A percentile compares a stretch with the other conserved stretches of the same genome.
phyloP scores from a whole-genome alignment of 257 asterid species.

The Lavandula angustifolia region DNA sequence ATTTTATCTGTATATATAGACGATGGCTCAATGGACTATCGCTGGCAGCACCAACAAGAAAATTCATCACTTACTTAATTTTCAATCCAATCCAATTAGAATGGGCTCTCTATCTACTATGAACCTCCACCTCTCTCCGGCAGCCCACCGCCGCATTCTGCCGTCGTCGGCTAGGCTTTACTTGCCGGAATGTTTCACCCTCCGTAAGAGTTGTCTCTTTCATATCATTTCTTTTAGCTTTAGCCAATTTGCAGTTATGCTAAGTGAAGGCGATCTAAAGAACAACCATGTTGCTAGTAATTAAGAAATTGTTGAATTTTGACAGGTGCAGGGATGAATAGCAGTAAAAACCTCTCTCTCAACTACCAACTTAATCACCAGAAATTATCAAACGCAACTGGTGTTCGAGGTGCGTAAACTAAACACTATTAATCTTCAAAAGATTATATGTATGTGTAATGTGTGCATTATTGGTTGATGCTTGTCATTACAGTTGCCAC shows the following conservation, averaged over 20 bases:
- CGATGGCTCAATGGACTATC: no score
- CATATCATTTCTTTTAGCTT: no score
- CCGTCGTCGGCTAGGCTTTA: background rate
- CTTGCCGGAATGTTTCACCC: background rate
- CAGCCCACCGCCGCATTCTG: background rate
- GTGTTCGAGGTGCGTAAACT: background rate
- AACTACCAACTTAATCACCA: slow-evolving; percentile 1
- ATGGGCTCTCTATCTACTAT: slow-evolving; percentile 19
- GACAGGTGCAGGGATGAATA: background rate
- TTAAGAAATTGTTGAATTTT: background rate
- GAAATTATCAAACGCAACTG: background rate
- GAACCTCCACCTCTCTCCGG: background rate
- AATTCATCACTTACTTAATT: no score
- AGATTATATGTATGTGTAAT: no score
- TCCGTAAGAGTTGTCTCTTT: background rate
- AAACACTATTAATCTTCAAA: no score
- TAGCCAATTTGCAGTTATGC: no score
- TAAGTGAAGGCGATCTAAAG: no score
- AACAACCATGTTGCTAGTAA: background rate
- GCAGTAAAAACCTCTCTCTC: slow-evolving; percentile 3
- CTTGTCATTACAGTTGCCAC: background rate
- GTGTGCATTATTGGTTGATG: background rate
- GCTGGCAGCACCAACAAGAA: no score
- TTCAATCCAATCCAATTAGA: background rate
- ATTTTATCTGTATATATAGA: no score